These are phyloP conservation scores for Candida smagusa DNA, from an alignment of 1,139 yeast species.

Conservation along the genomic window DNA sequence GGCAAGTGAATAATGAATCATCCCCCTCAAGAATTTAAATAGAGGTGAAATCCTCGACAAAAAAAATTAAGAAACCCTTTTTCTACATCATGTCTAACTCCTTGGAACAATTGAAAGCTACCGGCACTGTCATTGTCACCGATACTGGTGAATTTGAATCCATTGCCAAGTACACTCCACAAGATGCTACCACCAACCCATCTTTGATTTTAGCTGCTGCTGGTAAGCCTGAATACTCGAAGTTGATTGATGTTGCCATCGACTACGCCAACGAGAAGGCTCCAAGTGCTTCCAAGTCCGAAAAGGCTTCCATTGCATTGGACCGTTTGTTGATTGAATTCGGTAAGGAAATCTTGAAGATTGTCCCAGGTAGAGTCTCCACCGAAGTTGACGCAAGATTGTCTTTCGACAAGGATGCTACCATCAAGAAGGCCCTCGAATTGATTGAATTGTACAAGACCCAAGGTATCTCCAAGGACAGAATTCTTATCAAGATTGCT, in stretches of 20 bases:
- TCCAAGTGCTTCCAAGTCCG: slow-evolving; percentile 30
- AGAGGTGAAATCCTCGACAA: not conserved
- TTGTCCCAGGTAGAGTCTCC: slow-evolving; percentile 98
- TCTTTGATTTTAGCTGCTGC: slow-evolving; percentile 95
- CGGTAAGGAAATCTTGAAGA: slow-evolving; percentile 87
- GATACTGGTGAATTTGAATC: slow-evolving; percentile 99
- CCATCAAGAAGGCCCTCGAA: slow-evolving; percentile 86
- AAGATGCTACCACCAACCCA: slow-evolving; percentile 99
- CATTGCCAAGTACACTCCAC: slow-evolving; percentile 96
- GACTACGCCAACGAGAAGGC: slow-evolving; percentile 70
- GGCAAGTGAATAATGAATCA: not conserved
- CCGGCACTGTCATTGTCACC: slow-evolving; percentile 95
- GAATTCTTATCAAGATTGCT: slow-evolving; percentile 93
- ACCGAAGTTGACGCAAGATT: slow-evolving; percentile 99
- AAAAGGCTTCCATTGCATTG: slow-evolving; percentile 68
- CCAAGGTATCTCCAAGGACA: slow-evolving; percentile 80
- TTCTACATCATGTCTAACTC: slow-evolving; percentile 50
- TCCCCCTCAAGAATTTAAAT: slow-evolving; percentile 2
- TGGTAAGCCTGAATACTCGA: slow-evolving; percentile 84
- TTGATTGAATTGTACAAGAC: slow-evolving; percentile 81
- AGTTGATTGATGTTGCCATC: slow-evolving; percentile 87
- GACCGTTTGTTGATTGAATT: slow-evolving; percentile 94
- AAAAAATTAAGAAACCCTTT: not conserved
- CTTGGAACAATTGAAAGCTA: slow-evolving; percentile 87
- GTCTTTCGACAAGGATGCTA: slow-evolving; percentile 91